Base-by-base conservation (phyloP, 345 rosid genomes). In the Pelargonium nanum region DNA sequence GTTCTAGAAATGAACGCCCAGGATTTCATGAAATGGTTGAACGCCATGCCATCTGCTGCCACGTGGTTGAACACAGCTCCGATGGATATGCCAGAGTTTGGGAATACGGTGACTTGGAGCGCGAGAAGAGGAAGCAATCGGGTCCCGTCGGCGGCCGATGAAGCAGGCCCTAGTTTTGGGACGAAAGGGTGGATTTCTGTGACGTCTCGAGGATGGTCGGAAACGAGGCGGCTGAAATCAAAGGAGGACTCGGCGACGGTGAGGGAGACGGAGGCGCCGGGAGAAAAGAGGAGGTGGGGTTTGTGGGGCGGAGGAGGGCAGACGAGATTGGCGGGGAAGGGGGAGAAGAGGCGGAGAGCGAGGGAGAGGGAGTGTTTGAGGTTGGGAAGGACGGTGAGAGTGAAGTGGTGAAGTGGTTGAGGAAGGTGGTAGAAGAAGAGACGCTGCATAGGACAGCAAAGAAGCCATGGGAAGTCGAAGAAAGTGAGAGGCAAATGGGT, bases 291-390 rank as follows among this genome's bases (percentile, higher is more conserved):
- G 51, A 76, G 64, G 32, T n/a, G 58, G 55, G 83, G 76, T 17
- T 54, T 55, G n/a, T 24, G 30, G 19, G 76, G 74, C 0, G 72
- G 76, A 0, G 65, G 52, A 2, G 80, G 80, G 64, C 45, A 34
- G 8, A 25, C 26, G 16, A 78, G 64, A 57, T 19, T 53, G 55
- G 63, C 70, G 23, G 77, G 70, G 15, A 76, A 60, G 12, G 91
- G 87, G 69, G 68, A 82, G 65, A 80, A 82, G 13, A 60, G 75
- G 24, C 58, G 72, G 55, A 80, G 86, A 58, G 79, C 62, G 21
- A 64, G 28, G 54, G 77, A 76, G 22, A 85, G 85, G 50, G 87
- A 74, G 56, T 72, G 75, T 60, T 68, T 75, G 21, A 82, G 83
- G 6, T 10, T 34, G 45, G 69, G 78, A 26, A 79, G 68, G 22